phyloP scores from a whole-genome alignment of 805 yeast genomes.

The Metschnikowia gruessii region DNA sequence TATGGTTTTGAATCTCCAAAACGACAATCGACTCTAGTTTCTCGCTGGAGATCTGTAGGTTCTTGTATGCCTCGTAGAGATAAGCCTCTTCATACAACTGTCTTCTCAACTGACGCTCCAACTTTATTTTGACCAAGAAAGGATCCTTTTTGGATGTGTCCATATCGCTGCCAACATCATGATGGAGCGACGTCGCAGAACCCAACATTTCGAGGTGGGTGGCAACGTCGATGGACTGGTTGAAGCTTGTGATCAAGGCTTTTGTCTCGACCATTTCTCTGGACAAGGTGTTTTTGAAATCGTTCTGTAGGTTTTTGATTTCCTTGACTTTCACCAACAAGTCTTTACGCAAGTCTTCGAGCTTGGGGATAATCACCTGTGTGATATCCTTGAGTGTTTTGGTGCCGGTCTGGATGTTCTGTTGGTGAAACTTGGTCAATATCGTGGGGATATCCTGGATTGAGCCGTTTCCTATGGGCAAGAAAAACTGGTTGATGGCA shows the following conservation, averaged over 20 bases:
- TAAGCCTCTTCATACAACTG: conserved; percentile 83
- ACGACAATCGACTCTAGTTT: conserved; percentile 85
- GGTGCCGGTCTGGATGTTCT: conserved; percentile 33
- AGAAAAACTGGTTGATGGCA: conserved; percentile 52
- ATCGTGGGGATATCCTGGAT: conserved; percentile 79
- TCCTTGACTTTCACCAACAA: conserved; percentile 81
- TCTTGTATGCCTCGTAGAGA: conserved; percentile 82
- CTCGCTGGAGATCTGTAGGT: conserved; percentile 82
- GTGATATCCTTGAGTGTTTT: conserved; percentile 51
- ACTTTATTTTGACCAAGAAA: conserved; percentile 61
- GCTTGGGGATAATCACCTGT: conserved; percentile 48
- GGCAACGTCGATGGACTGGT: conserved; percentile 63
- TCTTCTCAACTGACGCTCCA: conserved; percentile 74
- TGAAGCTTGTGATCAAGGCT: conserved; percentile 44
- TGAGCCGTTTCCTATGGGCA: conserved; percentile 76
- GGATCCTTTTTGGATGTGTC: conserved; percentile 67
- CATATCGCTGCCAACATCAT: conserved; percentile 13
- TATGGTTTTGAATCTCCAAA: conserved; percentile 78
- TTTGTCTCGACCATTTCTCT: conserved; percentile 51
- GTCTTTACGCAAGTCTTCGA: conserved; percentile 64
- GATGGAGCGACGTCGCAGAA: conserved; percentile 13
- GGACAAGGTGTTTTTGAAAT: conserved; percentile 73
- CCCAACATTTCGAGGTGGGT: conserved; percentile 36
- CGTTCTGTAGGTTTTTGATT: conserved; percentile 75
- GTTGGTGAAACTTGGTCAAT: conserved; percentile 49